Evolutionary conservation across 495 filamentous ascomycete species (phyloP), one percentile per base, ranked within the genome.

Genomic region (Penicillium psychrofluorescens): DNA sequence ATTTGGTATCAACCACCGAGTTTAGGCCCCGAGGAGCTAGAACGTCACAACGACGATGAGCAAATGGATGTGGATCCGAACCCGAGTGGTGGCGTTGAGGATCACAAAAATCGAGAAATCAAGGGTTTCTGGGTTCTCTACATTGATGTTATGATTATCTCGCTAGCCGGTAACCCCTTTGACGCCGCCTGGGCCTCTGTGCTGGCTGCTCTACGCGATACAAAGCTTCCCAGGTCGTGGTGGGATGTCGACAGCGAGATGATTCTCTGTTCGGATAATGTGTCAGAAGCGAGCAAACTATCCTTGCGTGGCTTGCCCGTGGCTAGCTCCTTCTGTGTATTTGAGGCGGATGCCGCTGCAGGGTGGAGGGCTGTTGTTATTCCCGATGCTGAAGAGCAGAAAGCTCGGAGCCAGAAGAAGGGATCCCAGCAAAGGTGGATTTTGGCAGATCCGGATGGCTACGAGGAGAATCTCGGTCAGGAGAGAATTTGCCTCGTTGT

Each of bases 91-190:
- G 36, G 22, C 15, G 40, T 36, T 8, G 44, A 54, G 33, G 32
- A 50, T 15, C 30, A 34, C 12, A 49, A 48, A 35, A 45, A 59
- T 36, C 63, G 55, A 22, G 76, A 84, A 54, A 67, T 88, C 29
- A 88, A 87, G 60, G 90, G 81, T 6, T 97, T 88, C 59, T 98
- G 91, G 91, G 81, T 84, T 8, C 79, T 98, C 3, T 95, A 95
- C 55, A 89, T 98, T 47, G 89, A 95, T 63, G 63, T 95, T 16
- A 76, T 95, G 57, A 87, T 94, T 59, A 81, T 96, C 42, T 91
- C 88, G 0, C 77, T 95, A 11, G 90, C 94, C 40, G 91, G 91
- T 0, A 94, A 90, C 55, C 77, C 87, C 11, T 89, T 97, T 52
- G 90, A 97, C 49, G 85, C 84, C 2, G 86, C 87, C 1, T 97